phyloP scores from a whole-genome alignment of 768 basidiomycete species.

The Serendipita sp. region DNA sequence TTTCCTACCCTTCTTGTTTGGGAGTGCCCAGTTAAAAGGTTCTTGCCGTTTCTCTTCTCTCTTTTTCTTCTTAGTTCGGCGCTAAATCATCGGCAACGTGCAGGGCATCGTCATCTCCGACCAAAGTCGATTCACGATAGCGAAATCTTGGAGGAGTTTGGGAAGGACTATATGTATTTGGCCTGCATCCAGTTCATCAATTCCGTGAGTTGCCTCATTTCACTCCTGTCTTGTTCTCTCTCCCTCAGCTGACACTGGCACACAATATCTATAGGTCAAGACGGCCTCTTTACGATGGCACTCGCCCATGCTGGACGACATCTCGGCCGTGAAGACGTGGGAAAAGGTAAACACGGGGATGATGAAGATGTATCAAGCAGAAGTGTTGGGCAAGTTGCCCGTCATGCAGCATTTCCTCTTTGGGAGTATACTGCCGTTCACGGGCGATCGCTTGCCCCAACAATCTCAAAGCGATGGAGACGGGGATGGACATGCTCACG shows the following conservation, averaged over 20 bases:
- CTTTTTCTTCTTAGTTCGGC: not conserved
- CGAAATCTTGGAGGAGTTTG: constrained; percentile 84
- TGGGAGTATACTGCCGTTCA: constrained; percentile 57
- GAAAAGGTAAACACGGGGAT: constrained; percentile 92
- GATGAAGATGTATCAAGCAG: constrained; percentile 95
- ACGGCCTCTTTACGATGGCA: constrained; percentile 94
- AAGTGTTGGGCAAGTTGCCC: constrained; percentile 89
- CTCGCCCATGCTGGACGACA: constrained; percentile 97
- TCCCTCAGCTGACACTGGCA: not conserved
- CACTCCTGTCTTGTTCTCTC: not conserved
- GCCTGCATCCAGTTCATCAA: constrained; percentile 94
- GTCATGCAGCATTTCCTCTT: constrained; percentile 95
- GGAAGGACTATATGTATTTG: constrained; percentile 91
- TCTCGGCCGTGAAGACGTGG: constrained; percentile 90
- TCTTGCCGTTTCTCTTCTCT: no score
- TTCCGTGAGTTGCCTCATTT: constrained; percentile 37
- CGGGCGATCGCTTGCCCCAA: constrained; percentile 42
- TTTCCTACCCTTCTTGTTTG: constrained; percentile 83
- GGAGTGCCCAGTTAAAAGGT: constrained; percentile 64
- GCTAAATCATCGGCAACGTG: not conserved
- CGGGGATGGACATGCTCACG: constrained; percentile 16
- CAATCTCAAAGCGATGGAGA: constrained; percentile 17
- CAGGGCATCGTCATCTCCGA: constrained; percentile 76
- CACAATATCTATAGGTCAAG: constrained; percentile 48
- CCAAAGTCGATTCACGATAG: constrained; percentile 87